phyloP scores from a whole-genome alignment of 441 rosid genomes.

The Bocquillonia castaneifolia region DNA sequence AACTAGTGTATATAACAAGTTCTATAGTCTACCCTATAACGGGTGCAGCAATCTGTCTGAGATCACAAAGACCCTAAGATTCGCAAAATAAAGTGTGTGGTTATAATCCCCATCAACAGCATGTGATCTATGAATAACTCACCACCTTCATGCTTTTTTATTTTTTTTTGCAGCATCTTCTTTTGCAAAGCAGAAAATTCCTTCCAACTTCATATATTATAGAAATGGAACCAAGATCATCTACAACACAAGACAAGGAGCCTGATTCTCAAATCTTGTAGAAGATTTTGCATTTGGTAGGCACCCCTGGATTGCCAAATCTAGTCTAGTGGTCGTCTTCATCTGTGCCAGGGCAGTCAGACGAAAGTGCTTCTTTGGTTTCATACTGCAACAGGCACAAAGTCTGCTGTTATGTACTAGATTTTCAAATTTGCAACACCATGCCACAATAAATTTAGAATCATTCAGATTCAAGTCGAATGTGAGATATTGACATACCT shows the following conservation, averaged over 20 bases:
- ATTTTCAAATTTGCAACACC: background rate
- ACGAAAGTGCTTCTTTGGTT: conserved; percentile 59
- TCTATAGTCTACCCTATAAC: background rate
- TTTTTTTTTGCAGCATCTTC: conserved; percentile 1
- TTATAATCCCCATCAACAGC: background rate
- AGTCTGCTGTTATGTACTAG: background rate
- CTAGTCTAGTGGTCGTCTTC: conserved; percentile 76
- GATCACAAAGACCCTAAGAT: too few relatives aligned
- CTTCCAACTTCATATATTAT: background rate
- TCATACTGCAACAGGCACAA: conserved; percentile 60
- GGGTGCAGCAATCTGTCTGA: background rate
- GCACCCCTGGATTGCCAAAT: background rate
- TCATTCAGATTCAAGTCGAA: background rate
- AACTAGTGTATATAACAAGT: background rate
- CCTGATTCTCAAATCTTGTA: background rate
- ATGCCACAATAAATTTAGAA: background rate
- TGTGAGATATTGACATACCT: conserved; percentile 33
- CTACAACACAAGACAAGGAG: background rate
- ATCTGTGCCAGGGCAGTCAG: conserved; percentile 72
- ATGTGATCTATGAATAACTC: background rate
- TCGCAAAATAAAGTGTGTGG: background rate
- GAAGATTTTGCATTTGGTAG: background rate
- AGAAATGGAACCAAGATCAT: background rate
- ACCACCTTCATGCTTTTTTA: conserved; percentile 12
- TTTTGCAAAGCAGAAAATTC: conserved; percentile 3